phyloP scores from a whole-genome alignment of 768 basidiomycete species.

The Sarcomyxa edulis region DNA sequence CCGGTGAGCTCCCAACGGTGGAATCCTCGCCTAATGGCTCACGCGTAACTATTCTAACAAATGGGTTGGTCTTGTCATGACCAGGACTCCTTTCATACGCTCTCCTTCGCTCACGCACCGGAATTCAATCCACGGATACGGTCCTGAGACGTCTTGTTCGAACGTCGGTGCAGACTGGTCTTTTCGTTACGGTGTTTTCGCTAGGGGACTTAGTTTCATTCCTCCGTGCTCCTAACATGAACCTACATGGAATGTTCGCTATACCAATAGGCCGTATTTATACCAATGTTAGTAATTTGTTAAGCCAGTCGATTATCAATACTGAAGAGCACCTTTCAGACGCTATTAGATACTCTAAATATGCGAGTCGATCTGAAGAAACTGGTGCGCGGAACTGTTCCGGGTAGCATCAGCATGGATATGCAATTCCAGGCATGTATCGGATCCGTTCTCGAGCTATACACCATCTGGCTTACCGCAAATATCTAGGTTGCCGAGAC shows the following conservation, averaged over 20 bases:
- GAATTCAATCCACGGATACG: slow-evolving; percentile 25
- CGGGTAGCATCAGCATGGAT: too few species aligned
- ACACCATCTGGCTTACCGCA: too few species aligned
- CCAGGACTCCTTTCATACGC: slow-evolving; percentile 13
- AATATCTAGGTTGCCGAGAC: too few species aligned
- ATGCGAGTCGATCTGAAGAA: too few species aligned
- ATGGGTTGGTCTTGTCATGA: too few species aligned
- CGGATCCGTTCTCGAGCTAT: too few species aligned
- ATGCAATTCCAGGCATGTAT: too few species aligned
- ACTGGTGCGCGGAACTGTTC: too few species aligned
- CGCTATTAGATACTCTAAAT: slow-evolving; percentile 17
- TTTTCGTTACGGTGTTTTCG: slow-evolving; percentile 26
- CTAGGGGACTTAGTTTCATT: slow-evolving; percentile 22
- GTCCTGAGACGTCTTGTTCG: slow-evolving; percentile 28
- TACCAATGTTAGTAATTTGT: slow-evolving; percentile 18
- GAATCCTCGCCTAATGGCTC: too few species aligned
- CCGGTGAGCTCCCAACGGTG: too few species aligned
- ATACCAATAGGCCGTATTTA: slow-evolving; percentile 32
- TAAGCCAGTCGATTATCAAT: neutral
- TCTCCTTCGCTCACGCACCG: slow-evolving; percentile 23
- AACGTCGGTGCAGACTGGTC: slow-evolving; percentile 27
- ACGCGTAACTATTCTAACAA: too few species aligned
- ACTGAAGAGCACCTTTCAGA: slow-evolving; percentile 5
- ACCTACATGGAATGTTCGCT: slow-evolving; percentile 27
- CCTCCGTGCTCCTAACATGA: slow-evolving; percentile 15